Evolutionary conservation across 176 grass and related monocot genomes (phyloP), one percentile per base, ranked within the genome.

Genomic region (Oryza glaberrima): DNA sequence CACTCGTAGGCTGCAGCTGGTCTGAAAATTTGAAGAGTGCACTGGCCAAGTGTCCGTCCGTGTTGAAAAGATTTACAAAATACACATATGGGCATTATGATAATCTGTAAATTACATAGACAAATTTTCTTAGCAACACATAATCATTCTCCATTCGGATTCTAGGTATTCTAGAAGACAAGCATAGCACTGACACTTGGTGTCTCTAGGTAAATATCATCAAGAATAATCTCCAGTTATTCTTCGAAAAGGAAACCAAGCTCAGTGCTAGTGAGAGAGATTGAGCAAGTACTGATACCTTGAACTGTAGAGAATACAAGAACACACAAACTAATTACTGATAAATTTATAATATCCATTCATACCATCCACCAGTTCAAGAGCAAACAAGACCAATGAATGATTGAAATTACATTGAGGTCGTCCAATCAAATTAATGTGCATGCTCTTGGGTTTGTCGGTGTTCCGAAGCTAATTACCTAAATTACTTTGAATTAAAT

Each of bases 351-450:
- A 8, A 23, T n/a, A 63, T 22, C 9, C 6, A 63, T 63, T 23
- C 20, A 23, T 63, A 23, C 58, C 58, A 63, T 63, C 58, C 58
- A 63, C 58, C 58, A 23, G 58, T 63, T 22, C 3, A 22, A n/a
- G n/a, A 63, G 58, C n/a, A 23, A 63, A 63, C 19, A 63, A 63
- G 20, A 23, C 58, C n/a, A 63, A 63, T 9, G n/a, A 63, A 63
- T 63, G 58, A 63, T 63, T 63, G 58, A 63, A 63, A 63, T 63
- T 63, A 63, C 58, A 63, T 63, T 63, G n/a, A 63, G 58, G n/a
- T 63, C 9, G 8, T 63, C 58, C 58, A 63, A 63, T 63, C 19
- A 63, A 63, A 63, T 9, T n/a, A 63, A 63, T n/a, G 17, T 44
- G 17, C 52, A 58, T 58, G 58, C 58, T n/a, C 58, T 63, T 63